These are phyloP conservation scores for Leccinum holopus DNA, from an alignment of 1,284 basidiomycete species.

Conservation along the genomic window DNA sequence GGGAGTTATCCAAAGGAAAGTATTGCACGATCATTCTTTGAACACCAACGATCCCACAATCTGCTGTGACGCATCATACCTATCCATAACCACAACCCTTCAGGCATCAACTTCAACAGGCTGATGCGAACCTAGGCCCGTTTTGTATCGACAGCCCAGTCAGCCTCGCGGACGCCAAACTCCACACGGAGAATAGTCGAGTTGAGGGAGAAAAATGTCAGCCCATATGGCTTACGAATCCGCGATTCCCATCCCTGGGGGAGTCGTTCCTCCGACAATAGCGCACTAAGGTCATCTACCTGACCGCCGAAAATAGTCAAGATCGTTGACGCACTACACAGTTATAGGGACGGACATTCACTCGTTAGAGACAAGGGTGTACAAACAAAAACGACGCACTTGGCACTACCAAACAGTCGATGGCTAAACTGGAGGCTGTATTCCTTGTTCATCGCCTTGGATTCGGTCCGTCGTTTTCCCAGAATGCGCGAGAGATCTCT, in stretches of 20 bases:
- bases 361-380: not conserved
- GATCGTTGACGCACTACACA: slow-evolving; percentile 51
- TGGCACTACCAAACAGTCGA: slow-evolving; percentile 61
- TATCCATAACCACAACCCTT: not conserved
- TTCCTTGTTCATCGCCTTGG: slow-evolving; percentile 50
- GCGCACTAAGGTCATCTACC: slow-evolving; percentile 48
- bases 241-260: too few species aligned
- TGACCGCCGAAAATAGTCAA: slow-evolving; percentile 62
- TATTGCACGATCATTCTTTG: too few species aligned
- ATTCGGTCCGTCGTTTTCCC: slow-evolving; percentile 56
- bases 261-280: too few species aligned
- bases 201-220: slow-evolving; percentile 62
- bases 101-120: not conserved
- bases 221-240: slow-evolving; percentile 40
- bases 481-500: slow-evolving; percentile 57
- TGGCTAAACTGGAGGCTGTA: slow-evolving; percentile 51
- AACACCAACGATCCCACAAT: not conserved
- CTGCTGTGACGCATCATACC: too few species aligned
- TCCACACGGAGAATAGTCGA: slow-evolving; percentile 50
- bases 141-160: slow-evolving; percentile 11
- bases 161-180: slow-evolving; percentile 28
- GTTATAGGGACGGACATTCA: not conserved
- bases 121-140: not conserved
- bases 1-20: too few species aligned
- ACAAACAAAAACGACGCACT: slow-evolving; percentile 44